These are phyloP conservation scores for Talaromyces liani DNA, from an alignment of 495 filamentous ascomycete species.

Conservation along the genomic window DNA sequence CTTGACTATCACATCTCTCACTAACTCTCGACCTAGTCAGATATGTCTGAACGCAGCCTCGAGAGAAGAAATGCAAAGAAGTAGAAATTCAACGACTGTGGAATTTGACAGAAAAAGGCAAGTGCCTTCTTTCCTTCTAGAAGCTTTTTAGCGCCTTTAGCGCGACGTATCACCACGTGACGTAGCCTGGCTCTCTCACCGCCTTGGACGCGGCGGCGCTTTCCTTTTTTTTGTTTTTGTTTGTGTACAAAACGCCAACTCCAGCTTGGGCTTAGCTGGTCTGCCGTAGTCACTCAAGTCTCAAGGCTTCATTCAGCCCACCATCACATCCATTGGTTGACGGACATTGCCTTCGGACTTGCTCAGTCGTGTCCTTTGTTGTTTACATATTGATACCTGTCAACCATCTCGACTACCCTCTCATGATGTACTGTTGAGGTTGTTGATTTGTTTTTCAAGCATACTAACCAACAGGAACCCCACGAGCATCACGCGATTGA, in stretches of 20 bases:
- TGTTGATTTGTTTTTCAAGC: neutral
- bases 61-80: neutral
- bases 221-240: constrained; percentile 2
- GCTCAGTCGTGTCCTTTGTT: neutral
- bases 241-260: constrained; percentile 15
- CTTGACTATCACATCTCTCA: neutral
- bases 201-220: constrained; percentile 5
- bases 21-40: neutral
- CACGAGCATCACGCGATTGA: neutral
- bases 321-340: neutral
- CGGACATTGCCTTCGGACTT: neutral
- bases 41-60: neutral
- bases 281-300: neutral
- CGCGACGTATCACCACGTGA: constrained; percentile 1
- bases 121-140: neutral
- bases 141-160: neutral
- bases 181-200: constrained; percentile 1
- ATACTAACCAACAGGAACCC: constrained; percentile 8
- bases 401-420: neutral
- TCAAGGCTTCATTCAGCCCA: constrained; percentile 1
- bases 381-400: neutral
- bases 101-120: neutral
- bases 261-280: neutral
- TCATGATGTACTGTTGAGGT: neutral
- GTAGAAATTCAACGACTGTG: neutral